Base-by-base conservation (phyloP, 2,329 filamentous ascomycete genomes). In the Hortaea werneckii region DNA sequence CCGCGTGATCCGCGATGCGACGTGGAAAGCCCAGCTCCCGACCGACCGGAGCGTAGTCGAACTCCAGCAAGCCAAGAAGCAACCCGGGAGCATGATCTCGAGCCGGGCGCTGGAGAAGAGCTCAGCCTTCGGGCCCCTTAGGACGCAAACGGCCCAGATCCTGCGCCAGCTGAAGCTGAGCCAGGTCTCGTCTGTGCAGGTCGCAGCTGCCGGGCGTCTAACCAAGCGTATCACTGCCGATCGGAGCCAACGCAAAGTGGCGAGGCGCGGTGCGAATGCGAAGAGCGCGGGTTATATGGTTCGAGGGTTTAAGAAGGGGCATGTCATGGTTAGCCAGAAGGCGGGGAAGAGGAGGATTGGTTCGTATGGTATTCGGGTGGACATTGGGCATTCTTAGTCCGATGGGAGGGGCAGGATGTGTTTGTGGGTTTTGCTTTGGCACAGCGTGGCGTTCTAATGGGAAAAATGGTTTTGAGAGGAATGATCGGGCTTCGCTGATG, bases 161-260 rank as follows among this genome's bases (percentile, higher is more conserved):
- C 44, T 61, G 38, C 46, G 55, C 38, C 43, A 50, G 29, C 39
- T 63, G 29, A 47, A 48, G 12, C 38, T 63, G 41, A 56, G 52
- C 41, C 57, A 61, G 47, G 58, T 63, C 40, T 56, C 48, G 44
- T 54, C 49, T 46, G 51, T 63, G 12, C 47, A 53, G 37, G 56
- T 61, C 2, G 51, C 58, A 42, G 58, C 60, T n/a, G 58, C 55
- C 2, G 60, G 60, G 45, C 59, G 60, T 56, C 47, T 63, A 46
- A 55, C 55, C n/a, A 58, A 59, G 54, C 58, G 60, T 45, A 55
- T 63, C 47, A 62, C 60, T 29, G 60, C 60, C 48, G 59, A 63
- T 48, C 46, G 57, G 48, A 50, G 50, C 39, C 52, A 55, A 10
- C 50, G 50, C 49, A 62, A 62, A 54, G 56, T 53, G 42, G 55